These are phyloP conservation scores for Podospora pseudocomata DNA, from an alignment of 495 filamentous ascomycete species.

Conservation along the genomic window DNA sequence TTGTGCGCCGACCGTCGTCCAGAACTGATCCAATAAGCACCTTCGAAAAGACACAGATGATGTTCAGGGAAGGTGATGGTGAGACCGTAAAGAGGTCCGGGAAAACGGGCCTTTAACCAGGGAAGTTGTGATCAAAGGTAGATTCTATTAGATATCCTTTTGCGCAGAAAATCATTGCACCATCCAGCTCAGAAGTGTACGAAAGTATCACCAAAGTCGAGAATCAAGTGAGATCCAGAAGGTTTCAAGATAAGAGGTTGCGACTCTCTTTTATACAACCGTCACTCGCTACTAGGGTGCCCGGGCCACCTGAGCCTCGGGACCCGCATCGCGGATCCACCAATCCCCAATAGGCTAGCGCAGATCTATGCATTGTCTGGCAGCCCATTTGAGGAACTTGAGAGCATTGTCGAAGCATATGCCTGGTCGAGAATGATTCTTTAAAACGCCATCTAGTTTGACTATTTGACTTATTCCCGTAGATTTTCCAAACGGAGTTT, in stretches of 20 bases:
- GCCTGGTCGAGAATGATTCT: too few relatives aligned
- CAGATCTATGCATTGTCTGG: background rate
- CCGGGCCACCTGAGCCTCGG: background rate
- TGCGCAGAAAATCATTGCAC: background rate
- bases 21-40: background rate
- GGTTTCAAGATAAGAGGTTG: background rate
- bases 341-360: background rate
- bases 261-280: background rate
- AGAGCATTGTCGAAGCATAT: too few relatives aligned
- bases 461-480: too few relatives aligned
- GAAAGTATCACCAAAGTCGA: background rate
- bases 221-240: background rate
- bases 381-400: background rate
- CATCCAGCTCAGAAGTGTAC: background rate
- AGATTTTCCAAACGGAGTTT: too few relatives aligned
- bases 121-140: background rate
- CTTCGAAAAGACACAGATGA: background rate
- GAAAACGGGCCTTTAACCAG: background rate
- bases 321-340: background rate
- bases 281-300: background rate
- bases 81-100: background rate
- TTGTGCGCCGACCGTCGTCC: background rate
- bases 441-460: too few relatives aligned
- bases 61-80: background rate
- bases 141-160: background rate